A percentile compares a stretch with the other conserved stretches of the same genome.
Evolutionary conservation across 805 yeast genomes (phyloP).

Genomic region (Tetrapisispora nanseiensis): DNA sequence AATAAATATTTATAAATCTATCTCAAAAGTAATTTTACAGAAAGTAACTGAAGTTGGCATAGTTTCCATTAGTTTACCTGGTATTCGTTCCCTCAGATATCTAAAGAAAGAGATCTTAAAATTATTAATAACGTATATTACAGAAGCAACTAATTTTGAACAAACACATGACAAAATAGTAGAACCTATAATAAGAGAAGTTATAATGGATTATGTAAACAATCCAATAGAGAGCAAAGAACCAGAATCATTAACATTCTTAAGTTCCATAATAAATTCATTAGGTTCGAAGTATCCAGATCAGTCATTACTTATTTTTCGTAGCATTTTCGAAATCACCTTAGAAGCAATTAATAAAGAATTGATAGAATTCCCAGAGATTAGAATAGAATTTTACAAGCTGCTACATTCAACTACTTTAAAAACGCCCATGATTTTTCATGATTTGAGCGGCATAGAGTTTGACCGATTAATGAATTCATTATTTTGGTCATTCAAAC

Average conservation of each 20-base stretch:
- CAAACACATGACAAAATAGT: slow-evolving; percentile 70
- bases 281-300: slow-evolving; percentile 76
- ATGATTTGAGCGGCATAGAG: slow-evolving; percentile 77
- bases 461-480: slow-evolving; percentile 83
- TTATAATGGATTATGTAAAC: slow-evolving; percentile 72
- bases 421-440: slow-evolving; percentile 68
- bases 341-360: slow-evolving; percentile 87
- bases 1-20: slow-evolving; percentile 78
- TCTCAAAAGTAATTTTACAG: slow-evolving; percentile 67
- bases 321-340: slow-evolving; percentile 80
- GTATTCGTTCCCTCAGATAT: slow-evolving; percentile 83
- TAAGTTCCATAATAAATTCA: slow-evolving; percentile 73
- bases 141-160: slow-evolving; percentile 71
- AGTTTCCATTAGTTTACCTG: slow-evolving; percentile 82
- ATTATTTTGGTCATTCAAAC: slow-evolving; percentile 93
- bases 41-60: slow-evolving; percentile 65
- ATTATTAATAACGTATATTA: slow-evolving; percentile 73
- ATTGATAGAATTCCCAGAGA: slow-evolving; percentile 89
- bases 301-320: slow-evolving; percentile 73
- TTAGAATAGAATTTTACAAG: slow-evolving; percentile 54
- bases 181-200: slow-evolving; percentile 68
- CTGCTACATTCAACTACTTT: slow-evolving; percentile 6
- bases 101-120: slow-evolving; percentile 85
- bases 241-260: slow-evolving; percentile 87
- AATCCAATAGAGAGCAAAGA: slow-evolving; percentile 91